Conservation (phyloP, 352 stramenopile species). For the Phytophthora uliginosa region DNA sequence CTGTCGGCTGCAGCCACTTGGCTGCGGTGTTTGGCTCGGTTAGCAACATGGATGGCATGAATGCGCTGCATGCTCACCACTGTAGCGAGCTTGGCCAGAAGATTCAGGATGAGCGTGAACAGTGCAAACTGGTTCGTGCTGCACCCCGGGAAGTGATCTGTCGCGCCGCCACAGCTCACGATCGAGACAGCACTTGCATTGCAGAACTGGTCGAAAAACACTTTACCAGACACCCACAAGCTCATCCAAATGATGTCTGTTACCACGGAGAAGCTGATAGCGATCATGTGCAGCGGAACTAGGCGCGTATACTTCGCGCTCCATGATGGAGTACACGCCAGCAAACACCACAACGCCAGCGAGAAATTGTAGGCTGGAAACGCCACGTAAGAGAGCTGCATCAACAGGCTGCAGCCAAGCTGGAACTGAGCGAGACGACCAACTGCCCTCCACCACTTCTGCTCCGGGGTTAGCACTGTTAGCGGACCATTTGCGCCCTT, state of each 20-base stretch:
- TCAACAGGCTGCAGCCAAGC: conserved; percentile 67
- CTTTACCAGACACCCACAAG: conserved; percentile 75
- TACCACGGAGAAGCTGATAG: conserved; percentile 61
- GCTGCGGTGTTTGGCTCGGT: conserved; percentile 28
- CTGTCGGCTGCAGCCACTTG: conserved; percentile 10
- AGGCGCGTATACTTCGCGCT: conserved; percentile 56
- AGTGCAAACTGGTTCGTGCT: conserved; percentile 79
- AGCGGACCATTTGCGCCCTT: conserved; percentile 9
- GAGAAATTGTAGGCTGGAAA: conserved; percentile 87
- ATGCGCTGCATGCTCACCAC: conserved; percentile 58
- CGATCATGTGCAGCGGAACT: conserved; percentile 60
- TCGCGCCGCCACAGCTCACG: conserved; percentile 69
- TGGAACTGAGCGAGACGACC: conserved; percentile 54
- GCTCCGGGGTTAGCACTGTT: conserved; percentile 16
- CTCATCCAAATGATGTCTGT: conserved; percentile 83
- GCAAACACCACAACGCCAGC: conserved; percentile 75
- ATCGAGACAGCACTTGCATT: conserved; percentile 66
- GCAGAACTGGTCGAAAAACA: conserved; percentile 86
- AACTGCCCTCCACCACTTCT: conserved; percentile 59
- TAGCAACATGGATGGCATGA: conserved; percentile 31
- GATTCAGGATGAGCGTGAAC: conserved; percentile 68
- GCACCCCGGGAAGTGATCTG: conserved; percentile 74
- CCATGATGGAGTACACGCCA: conserved; percentile 65
- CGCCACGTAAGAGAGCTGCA: conserved; percentile 87
- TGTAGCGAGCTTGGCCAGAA: conserved; percentile 61